These are phyloP conservation scores for Hanseniaspora opuntiae DNA, from an alignment of 805 yeast species.

Conservation along the genomic window DNA sequence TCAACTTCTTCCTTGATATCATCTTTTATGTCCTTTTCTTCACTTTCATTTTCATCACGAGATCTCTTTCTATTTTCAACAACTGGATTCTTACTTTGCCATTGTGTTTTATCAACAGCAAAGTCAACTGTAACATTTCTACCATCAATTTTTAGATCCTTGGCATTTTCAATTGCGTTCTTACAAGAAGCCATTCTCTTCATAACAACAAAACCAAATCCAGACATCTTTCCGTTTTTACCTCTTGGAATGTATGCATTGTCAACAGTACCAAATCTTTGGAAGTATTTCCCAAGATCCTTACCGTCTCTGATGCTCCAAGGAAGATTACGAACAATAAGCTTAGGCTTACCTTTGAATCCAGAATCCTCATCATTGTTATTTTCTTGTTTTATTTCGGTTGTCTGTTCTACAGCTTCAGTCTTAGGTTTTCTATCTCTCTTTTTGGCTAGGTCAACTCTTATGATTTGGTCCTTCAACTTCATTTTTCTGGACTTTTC, in stretches of 20 bases:
- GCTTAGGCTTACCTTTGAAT: constrained; percentile 62
- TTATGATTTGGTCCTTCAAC: constrained; percentile 50
- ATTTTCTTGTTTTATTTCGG: constrained; percentile 1
- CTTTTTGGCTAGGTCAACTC: constrained; percentile 81
- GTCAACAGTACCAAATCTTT: constrained; percentile 69
- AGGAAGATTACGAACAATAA: constrained; percentile 84
- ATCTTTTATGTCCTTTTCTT: constrained; percentile 28
- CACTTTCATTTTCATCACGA: constrained; percentile 26
- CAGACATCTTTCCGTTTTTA: constrained; percentile 77
- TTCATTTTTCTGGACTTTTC: constrained; percentile 50
- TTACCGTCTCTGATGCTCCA: constrained; percentile 83
- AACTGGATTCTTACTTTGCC: constrained; percentile 47
- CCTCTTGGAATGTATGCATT: constrained; percentile 85
- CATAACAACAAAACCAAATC: constrained; percentile 92
- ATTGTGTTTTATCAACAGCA: constrained; percentile 76
- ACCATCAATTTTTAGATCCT: constrained; percentile 70
- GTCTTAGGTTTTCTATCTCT: constrained; percentile 48
- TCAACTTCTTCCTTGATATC: constrained; percentile 25
- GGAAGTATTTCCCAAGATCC: constrained; percentile 54
- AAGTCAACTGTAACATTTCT: constrained; percentile 88
- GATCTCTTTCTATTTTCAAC: constrained; percentile 29
- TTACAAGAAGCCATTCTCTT: constrained; percentile 63
- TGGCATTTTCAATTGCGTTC: constrained; percentile 60
- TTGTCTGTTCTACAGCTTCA: not conserved
- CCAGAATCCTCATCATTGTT: not conserved